Evolutionary conservation across 129 eudicot genomes (phyloP).

Genomic region (Deinandra increscens): DNA sequence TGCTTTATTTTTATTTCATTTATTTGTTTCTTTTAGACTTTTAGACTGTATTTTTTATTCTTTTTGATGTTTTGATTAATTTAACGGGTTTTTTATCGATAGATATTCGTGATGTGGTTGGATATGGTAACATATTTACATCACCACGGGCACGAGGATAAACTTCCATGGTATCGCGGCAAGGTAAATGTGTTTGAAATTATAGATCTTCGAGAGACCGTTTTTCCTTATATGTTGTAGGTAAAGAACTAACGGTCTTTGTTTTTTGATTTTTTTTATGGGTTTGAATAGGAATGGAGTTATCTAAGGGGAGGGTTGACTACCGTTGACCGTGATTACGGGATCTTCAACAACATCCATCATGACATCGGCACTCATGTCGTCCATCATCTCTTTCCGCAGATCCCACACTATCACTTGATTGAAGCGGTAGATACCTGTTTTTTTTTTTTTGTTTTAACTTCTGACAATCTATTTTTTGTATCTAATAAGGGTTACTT

Average conservation of each 20-base stretch:
- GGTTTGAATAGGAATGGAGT: slow-evolving; percentile 66
- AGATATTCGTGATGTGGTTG: slow-evolving; percentile 80
- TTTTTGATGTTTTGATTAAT: neutral
- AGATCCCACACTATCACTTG: slow-evolving; percentile 83
- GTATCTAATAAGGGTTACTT: neutral
- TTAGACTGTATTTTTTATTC: neutral
- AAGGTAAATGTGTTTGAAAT: slow-evolving; percentile 32
- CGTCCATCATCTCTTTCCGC: slow-evolving; percentile 87
- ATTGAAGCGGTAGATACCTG: slow-evolving; percentile 52
- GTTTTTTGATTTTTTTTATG: slow-evolving; percentile 5
- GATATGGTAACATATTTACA: slow-evolving; percentile 72
- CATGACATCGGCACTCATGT: slow-evolving; percentile 93
- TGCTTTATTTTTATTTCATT: neutral
- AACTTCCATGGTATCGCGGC: slow-evolving; percentile 92
- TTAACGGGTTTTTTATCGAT: neutral
- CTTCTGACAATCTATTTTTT: neutral
- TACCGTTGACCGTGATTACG: slow-evolving; percentile 81
- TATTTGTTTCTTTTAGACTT: too few species aligned
- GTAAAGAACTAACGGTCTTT: too few species aligned
- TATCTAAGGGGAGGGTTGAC: slow-evolving; percentile 82
- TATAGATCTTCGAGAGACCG: neutral
- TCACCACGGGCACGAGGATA: slow-evolving; percentile 73
- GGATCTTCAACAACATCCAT: slow-evolving; percentile 68
- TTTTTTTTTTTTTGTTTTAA: neutral
- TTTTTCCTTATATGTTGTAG: neutral